These are phyloP conservation scores for Primulina tabacum DNA, from an alignment of 257 asterid species.

Conservation along the genomic window DNA sequence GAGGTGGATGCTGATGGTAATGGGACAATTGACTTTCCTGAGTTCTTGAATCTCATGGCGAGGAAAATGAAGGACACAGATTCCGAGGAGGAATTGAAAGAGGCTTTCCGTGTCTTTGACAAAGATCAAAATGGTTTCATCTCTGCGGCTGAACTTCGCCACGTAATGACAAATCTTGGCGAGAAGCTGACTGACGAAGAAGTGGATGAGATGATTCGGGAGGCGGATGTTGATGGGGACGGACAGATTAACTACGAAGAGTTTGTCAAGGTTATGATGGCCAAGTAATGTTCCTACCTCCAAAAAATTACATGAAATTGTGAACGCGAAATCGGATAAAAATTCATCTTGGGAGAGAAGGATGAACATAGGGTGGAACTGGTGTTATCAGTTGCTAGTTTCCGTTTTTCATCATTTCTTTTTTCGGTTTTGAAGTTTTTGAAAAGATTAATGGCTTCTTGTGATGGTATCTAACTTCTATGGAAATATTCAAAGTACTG, in stretches of 20 bases:
- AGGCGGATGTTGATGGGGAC: constrained; percentile 63
- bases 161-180: constrained; percentile 61
- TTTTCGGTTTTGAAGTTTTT: not conserved
- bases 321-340: constrained; percentile 12
- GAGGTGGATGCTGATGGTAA: constrained; percentile 70
- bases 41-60: constrained; percentile 65
- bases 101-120: constrained; percentile 64
- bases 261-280: constrained; percentile 67
- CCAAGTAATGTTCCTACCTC: constrained; percentile 39
- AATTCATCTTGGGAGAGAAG: constrained; percentile 10
- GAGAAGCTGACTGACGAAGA: constrained; percentile 66
- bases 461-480: not conserved
- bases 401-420: not conserved
- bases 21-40: constrained; percentile 61
- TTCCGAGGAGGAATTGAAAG: constrained; percentile 64
- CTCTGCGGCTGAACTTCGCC: constrained; percentile 66
- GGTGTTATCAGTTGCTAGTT: not conserved
- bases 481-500: not conserved
- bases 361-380: constrained; percentile 17
- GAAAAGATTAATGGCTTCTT: not conserved
- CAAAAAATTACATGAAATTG: constrained; percentile 25
- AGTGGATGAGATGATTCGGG: constrained; percentile 64
- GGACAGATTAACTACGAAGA: constrained; percentile 62
- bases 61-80: constrained; percentile 65
- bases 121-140: constrained; percentile 65